These are phyloP conservation scores for Ceratobasidium sp. DNA, from an alignment of 1,284 basidiomycete species.

Conservation along the genomic window DNA sequence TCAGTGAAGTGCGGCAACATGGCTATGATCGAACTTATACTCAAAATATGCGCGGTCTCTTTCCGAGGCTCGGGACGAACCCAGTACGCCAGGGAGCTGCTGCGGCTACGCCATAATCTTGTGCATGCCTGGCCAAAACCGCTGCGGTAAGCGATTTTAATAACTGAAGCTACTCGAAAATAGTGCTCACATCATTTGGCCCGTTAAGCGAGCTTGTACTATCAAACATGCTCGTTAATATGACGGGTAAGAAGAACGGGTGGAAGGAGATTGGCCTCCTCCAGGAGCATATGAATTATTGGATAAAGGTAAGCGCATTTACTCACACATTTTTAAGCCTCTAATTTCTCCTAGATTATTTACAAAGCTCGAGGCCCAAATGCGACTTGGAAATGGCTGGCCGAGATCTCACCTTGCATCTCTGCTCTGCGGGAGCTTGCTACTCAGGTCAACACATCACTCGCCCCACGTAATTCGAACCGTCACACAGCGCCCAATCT, in stretches of 20 bases:
- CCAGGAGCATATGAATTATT: slow-evolving; percentile 1
- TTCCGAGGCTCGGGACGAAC: background rate
- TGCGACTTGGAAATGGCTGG: slow-evolving; percentile 5
- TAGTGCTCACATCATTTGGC: background rate
- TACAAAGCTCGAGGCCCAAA: slow-evolving; percentile 13
- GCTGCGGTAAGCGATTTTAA: background rate
- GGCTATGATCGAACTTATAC: slow-evolving; percentile 11
- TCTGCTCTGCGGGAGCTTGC: background rate
- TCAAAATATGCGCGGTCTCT: background rate
- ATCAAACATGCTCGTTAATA: slow-evolving; percentile 4
- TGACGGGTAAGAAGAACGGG: slow-evolving; percentile 3
- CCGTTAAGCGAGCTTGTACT: background rate
- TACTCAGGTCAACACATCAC: slow-evolving; percentile 5
- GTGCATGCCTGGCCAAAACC: slow-evolving; percentile 27
- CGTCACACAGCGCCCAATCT: slow-evolving; percentile 6
- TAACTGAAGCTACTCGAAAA: background rate
- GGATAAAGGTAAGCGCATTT: slow-evolving; percentile 8
- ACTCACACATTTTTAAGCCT: background rate
- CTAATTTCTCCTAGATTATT: background rate
- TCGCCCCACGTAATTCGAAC: slow-evolving; percentile 15
- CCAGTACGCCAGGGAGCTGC: slow-evolving; percentile 15
- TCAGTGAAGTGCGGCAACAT: slow-evolving; percentile 12
- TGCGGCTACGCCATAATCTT: slow-evolving; percentile 12
- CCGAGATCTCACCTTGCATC: slow-evolving; percentile 17
- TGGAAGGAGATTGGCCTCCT: slow-evolving; percentile 11